A percentile compares a stretch with the other conserved stretches of the same genome.
Conservation (phyloP, 106 monocot species). For the Alisma plantagoaquatica region DNA sequence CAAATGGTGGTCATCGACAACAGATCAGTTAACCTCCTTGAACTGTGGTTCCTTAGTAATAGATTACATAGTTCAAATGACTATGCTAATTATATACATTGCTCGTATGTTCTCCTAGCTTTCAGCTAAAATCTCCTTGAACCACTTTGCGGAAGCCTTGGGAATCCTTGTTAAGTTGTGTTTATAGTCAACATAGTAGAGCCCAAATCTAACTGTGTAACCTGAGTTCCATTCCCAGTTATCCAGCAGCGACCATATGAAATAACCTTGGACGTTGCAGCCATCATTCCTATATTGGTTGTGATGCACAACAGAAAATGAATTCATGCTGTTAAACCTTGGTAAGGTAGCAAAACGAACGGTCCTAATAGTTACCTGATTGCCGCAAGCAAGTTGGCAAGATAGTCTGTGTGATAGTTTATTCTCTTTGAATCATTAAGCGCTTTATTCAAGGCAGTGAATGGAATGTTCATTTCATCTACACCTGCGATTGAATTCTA, state of each 20-base stretch:
- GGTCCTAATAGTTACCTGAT: conserved; percentile 34
- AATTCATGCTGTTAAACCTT: too few species aligned
- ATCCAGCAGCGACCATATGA: conserved; percentile 71
- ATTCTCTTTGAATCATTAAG: conserved; percentile 60
- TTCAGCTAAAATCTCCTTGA: conserved; percentile 33
- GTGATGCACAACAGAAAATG: not conserved
- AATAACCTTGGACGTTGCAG: conserved; percentile 59
- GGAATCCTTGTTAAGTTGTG: conserved; percentile 69
- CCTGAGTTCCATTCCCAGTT: conserved; percentile 88
- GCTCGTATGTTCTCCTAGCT: too few species aligned
- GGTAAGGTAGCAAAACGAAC: too few species aligned
- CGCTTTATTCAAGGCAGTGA: conserved; percentile 25
- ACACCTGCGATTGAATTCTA: conserved; percentile 26
- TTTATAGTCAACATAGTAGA: conserved; percentile 60
- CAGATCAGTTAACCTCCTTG: too few species aligned
- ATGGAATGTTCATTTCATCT: conserved; percentile 53
- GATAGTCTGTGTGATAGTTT: conserved; percentile 53
- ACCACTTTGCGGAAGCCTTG: conserved; percentile 64
- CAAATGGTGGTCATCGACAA: too few species aligned
- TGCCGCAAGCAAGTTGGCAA: conserved; percentile 38
- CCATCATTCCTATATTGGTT: conserved; percentile 47
- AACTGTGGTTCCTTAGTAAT: too few species aligned
- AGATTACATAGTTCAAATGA: too few species aligned
- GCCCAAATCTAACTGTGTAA: conserved; percentile 55
- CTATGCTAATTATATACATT: too few species aligned